A percentile compares a stretch with the other conserved stretches of the same genome.
phyloP scores from a whole-genome alignment of 371 early-diverging fungal genomes.

The Mortierella sp. region DNA sequence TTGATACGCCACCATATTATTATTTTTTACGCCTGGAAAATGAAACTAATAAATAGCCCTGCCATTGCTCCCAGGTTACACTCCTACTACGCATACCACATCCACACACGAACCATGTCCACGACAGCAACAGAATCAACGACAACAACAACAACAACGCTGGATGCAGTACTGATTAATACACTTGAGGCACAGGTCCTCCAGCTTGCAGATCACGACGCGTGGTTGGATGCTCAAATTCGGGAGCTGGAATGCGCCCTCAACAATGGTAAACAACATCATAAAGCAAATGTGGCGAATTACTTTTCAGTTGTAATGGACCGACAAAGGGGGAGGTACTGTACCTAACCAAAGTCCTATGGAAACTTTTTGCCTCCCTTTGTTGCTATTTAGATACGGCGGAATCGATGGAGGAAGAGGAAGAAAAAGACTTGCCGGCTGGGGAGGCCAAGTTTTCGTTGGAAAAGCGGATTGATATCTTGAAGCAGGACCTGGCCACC shows the following conservation, averaged over 20 bases:
- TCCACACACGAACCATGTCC: background rate
- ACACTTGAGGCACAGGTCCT: constrained; percentile 41
- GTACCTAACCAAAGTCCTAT: background rate
- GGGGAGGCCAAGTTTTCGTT: constrained; percentile 16
- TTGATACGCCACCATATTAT: background rate
- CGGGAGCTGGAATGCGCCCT: constrained; percentile 40
- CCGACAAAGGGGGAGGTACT: too few species aligned
- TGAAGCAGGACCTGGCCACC: constrained; percentile 37
- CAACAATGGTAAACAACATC: constrained; percentile 17
- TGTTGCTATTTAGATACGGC: background rate
- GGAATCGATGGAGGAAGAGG: background rate
- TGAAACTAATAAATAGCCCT: too few species aligned
- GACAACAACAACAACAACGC: background rate
- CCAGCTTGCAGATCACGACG: constrained; percentile 46
- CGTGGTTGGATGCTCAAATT: constrained; percentile 55
- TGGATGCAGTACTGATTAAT: constrained; percentile 20
- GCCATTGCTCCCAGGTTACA: background rate
- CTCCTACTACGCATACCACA: background rate
- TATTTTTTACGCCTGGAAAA: too few species aligned
- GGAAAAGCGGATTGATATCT: constrained; percentile 29
- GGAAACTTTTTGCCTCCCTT: background rate
- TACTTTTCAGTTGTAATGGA: too few species aligned
- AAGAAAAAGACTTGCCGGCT: background rate
- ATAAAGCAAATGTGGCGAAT: too few species aligned
- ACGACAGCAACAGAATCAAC: constrained; percentile 6